Conservation (phyloP, 129 eudicot genomes). For the Scalesia atractyloides region DNA sequence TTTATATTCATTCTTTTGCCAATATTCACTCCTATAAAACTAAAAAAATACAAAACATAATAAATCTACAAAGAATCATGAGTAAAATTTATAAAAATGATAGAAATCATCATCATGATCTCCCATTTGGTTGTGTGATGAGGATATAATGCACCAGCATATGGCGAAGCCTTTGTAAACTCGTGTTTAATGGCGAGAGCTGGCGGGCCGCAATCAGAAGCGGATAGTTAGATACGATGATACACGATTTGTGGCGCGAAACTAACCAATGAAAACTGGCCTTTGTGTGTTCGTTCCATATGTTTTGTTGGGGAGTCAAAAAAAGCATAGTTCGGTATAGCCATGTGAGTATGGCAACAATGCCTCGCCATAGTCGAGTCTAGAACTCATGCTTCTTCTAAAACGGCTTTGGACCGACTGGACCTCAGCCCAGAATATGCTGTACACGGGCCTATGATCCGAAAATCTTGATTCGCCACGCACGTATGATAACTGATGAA, state of each 20-base stretch:
- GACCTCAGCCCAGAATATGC: conserved; percentile 92
- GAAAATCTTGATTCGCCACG: conserved; percentile 95
- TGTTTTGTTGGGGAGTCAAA: conserved; percentile 35
- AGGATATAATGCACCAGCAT: conserved; percentile 14
- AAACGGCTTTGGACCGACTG: conserved; percentile 73
- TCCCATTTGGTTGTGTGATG: neutral
- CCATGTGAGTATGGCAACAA: conserved; percentile 78
- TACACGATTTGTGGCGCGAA: neutral
- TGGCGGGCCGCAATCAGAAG: neutral
- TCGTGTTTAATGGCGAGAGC: neutral
- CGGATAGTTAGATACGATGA: neutral
- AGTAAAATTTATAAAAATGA: neutral
- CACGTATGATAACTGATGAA: conserved; percentile 83
- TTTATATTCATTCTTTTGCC: conserved; percentile 22
- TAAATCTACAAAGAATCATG: conserved; percentile 11
- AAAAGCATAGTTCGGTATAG: conserved; percentile 89
- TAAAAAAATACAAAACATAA: neutral
- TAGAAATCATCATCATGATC: neutral
- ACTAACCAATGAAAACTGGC: neutral
- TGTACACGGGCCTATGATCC: conserved; percentile 84
- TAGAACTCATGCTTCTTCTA: conserved; percentile 71
- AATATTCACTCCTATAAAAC: conserved; percentile 3
- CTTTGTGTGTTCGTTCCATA: neutral
- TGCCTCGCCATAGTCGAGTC: conserved; percentile 64
- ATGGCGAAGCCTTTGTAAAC: conserved; percentile 2